Percentiles rank a stretch among this genome's conserved stretches.
Evolutionary conservation across 768 basidiomycete species (phyloP).

Genomic region (Russula virescens): DNA sequence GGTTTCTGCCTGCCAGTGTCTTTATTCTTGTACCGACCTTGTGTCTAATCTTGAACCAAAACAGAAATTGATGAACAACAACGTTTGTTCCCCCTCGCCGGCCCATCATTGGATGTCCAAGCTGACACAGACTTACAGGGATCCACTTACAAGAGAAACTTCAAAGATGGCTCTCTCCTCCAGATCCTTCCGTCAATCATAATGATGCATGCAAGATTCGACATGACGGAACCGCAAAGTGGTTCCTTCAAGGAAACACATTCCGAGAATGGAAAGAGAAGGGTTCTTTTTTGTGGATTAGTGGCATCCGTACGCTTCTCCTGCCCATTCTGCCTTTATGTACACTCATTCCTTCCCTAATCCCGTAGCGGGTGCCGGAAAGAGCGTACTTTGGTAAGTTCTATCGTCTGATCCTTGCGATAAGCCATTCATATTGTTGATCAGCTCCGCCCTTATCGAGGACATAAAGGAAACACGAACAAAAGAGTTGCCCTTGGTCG

Average conservation of each 20-base stretch:
- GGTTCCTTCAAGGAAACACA: background rate
- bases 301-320: background rate
- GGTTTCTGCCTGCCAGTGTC: background rate
- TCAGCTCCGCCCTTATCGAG: background rate
- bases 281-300: background rate
- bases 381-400: background rate
- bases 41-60: background rate
- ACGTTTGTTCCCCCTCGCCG: background rate
- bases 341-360: background rate
- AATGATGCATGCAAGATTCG: background rate
- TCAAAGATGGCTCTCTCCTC: background rate
- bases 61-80: background rate
- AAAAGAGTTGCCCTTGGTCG: background rate
- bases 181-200: background rate
- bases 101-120: background rate
- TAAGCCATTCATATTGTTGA: background rate
- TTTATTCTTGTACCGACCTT: background rate
- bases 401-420: background rate
- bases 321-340: background rate
- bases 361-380: background rate
- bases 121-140: background rate
- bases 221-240: background rate
- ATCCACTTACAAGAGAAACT: background rate
- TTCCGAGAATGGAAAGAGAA: background rate
- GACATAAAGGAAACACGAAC: background rate